A percentile compares a stretch with the other conserved stretches of the same genome.
Conservation (phyloP, 1,284 basidiomycete species). For the Tylopilus sp. region DNA sequence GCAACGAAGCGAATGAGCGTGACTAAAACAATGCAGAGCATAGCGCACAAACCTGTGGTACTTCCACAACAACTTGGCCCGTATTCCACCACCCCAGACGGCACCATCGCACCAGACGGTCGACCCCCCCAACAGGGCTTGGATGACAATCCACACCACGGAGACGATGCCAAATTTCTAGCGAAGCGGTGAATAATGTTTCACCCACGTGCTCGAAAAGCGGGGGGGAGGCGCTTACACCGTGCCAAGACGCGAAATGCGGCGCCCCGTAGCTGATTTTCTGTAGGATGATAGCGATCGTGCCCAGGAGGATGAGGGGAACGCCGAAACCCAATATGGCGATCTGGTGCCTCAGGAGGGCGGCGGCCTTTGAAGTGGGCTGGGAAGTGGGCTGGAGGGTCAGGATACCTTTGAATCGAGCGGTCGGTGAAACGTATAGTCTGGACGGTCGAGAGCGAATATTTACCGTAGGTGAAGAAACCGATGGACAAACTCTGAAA, state of each 20-base stretch:
- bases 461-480: constrained; percentile 55
- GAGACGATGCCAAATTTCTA: constrained; percentile 55
- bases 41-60: constrained; percentile 55
- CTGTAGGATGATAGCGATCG: constrained; percentile 49
- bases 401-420: constrained; percentile 48
- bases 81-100: constrained; percentile 58
- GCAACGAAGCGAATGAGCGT: neutral
- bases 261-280: constrained; percentile 44
- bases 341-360: constrained; percentile 59
- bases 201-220: neutral
- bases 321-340: constrained; percentile 50
- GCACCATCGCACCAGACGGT: constrained; percentile 66
- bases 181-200: neutral
- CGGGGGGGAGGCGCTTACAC: constrained; percentile 39
- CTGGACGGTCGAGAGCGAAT: neutral
- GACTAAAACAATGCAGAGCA: neutral
- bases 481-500: constrained; percentile 53
- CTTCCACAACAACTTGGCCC: constrained; percentile 69
- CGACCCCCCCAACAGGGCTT: constrained; percentile 53
- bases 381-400: constrained; percentile 44
- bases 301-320: constrained; percentile 52
- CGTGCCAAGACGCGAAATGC: constrained; percentile 67
- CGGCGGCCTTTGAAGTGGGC: constrained; percentile 64
- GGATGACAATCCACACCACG: constrained; percentile 51
- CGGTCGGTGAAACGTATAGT: neutral